Percentiles rank a stretch among this genome's conserved stretches.
Conservation (phyloP, 495 filamentous ascomycete genomes). For the Neurospora tetrasperma region DNA sequence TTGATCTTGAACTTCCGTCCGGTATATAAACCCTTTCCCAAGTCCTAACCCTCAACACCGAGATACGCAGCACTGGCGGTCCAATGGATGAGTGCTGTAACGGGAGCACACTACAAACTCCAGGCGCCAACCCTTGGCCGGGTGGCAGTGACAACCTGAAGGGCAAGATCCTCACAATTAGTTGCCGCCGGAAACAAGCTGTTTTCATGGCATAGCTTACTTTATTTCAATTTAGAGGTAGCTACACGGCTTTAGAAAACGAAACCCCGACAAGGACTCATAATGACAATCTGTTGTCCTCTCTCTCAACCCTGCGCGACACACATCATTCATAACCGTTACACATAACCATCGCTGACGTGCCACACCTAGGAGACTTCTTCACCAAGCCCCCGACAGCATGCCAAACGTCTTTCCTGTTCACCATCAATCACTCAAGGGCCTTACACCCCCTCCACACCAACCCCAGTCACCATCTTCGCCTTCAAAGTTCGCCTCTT, state of each 20-base stretch:
- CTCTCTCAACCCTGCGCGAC: neutral
- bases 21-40: neutral
- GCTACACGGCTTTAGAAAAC: neutral
- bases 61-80: neutral
- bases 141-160: neutral
- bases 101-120: neutral
- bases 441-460: neutral
- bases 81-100: neutral
- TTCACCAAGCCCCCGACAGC: neutral
- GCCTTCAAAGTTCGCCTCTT: constrained; percentile 35
- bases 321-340: neutral
- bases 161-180: neutral
- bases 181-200: neutral
- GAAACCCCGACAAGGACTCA: neutral
- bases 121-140: neutral
- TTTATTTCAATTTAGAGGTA: neutral
- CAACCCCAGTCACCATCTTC: neutral
- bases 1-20: neutral
- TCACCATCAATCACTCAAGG: neutral
- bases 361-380: neutral
- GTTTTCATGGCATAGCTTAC: neutral
- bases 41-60: neutral
- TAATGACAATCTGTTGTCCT: neutral
- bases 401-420: neutral
- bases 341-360: neutral